Evolutionary conservation across 2,329 filamentous ascomycete species (phyloP), one percentile per base, ranked within the genome.

Genomic region (Colletotrichum caudatum): DNA sequence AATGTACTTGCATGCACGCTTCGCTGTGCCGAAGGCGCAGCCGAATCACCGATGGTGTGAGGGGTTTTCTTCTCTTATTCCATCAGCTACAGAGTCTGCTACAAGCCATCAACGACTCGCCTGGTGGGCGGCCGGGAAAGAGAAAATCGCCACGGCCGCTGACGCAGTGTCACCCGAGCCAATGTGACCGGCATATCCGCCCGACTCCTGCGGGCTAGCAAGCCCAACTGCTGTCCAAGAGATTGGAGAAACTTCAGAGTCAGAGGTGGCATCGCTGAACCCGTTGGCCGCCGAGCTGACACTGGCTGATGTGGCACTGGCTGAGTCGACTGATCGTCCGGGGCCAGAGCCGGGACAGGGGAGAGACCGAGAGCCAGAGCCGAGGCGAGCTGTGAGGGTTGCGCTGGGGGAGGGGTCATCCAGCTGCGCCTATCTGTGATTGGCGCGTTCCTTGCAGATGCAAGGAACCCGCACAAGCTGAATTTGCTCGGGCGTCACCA

Each of bases 271-370:
- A 58, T 58, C 35, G 59, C 29, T 62, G 29, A n/a, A 35, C 26
- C 18, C 18, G 37, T 57, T 57, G 41, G 66, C 29, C 53, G 23
- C 26, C 14, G 46, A 26, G 23, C 26, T 18, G 46, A 26, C 44
- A 62, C 61, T 46, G 8, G 35, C 35, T 64, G 69, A 69, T 69
- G 69, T 71, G 65, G 65, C 54, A 69, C 60, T 69, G 69, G 65
- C 58, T 59, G 64, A 58, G 59, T 68, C 58, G 57, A 51, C 66
- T 74, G 67, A 74, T 74, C 73, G 63, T 66, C 73, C 72, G 68
- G 72, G 73, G 72, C 67, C 63, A 72, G 62, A 74, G 68, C 68
- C 69, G 73, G 66, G 66, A 29, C 61, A 64, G 33, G 66, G 70
- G 7, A 23, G 33, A 41, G 14, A 39, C 29, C 0, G 12, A 44